phyloP scores from a whole-genome alignment of 257 asterid species.

The Nicotiana attenuata region DNA sequence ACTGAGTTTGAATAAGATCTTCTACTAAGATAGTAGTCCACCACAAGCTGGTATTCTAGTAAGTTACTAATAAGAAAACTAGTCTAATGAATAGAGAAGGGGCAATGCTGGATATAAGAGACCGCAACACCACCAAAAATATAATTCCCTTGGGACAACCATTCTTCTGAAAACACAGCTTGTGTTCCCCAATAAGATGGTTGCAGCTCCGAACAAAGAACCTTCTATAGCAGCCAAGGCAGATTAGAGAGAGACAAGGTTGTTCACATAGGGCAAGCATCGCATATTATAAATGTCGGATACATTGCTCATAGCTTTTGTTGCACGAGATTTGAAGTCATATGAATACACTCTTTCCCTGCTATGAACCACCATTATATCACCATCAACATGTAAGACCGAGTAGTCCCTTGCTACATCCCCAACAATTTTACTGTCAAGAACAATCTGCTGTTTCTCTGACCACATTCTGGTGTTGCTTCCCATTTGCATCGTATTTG shows the following conservation, averaged over 20 bases:
- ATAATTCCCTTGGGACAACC: background rate
- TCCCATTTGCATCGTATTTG: conserved; percentile 34
- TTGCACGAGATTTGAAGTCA: conserved; percentile 21
- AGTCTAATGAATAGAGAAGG: background rate
- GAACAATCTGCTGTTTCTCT: background rate
- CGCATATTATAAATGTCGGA: background rate
- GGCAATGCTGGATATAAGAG: background rate
- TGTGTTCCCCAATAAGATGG: background rate
- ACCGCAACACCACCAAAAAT: background rate
- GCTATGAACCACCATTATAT: conserved; percentile 22
- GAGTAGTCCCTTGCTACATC: background rate
- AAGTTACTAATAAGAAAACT: background rate
- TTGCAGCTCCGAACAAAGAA: background rate
- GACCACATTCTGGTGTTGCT: conserved; percentile 20
- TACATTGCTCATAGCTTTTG: conserved; percentile 14
- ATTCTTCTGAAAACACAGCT: background rate
- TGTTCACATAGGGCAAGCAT: conserved; percentile 43
- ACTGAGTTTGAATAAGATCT: background rate
- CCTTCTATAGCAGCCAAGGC: background rate
- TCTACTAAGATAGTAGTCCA: background rate
- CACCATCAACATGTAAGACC: conserved; percentile 17
- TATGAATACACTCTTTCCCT: conserved; percentile 5
- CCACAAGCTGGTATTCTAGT: background rate
- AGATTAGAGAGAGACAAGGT: conserved; percentile 34
- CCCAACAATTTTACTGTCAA: conserved; percentile 19